A percentile compares a stretch with the other conserved stretches of the same genome.
phyloP scores from a whole-genome alignment of 1,284 basidiomycete genomes.

The Cryptococcus depauperatus region DNA sequence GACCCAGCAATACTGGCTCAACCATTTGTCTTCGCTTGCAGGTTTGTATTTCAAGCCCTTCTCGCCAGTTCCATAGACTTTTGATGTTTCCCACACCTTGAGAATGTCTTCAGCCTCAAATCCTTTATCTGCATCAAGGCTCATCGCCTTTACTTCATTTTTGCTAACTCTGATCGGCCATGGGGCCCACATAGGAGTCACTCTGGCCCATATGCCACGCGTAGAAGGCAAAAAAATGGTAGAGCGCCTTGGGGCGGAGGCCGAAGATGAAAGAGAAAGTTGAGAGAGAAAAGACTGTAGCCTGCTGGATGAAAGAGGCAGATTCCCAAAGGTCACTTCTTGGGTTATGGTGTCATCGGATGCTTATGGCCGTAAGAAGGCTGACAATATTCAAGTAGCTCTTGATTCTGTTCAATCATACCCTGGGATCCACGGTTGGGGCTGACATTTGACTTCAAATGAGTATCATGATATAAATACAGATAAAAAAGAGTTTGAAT shows the following conservation, averaged over 20 bases:
- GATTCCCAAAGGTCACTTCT: too few species aligned
- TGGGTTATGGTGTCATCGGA: too few species aligned
- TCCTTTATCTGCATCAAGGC: slow-evolving; percentile 51
- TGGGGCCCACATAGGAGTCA: slow-evolving; percentile 68
- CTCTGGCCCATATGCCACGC: slow-evolving; percentile 58
- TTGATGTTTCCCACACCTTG: slow-evolving; percentile 38
- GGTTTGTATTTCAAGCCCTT: slow-evolving; percentile 23
- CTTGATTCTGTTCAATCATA: too few species aligned
- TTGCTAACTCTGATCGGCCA: slow-evolving; percentile 75
- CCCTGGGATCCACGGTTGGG: too few species aligned
- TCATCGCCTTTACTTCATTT: slow-evolving; percentile 55
- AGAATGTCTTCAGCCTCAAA: slow-evolving; percentile 54
- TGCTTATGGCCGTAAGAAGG: too few species aligned
- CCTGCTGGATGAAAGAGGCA: background rate
- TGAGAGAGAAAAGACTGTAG: slow-evolving; percentile 27
- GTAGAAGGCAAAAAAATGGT: slow-evolving; percentile 48
- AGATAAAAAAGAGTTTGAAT: too few species aligned
- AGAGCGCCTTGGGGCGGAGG: slow-evolving; percentile 66
- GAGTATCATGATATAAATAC: too few species aligned
- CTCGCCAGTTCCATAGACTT: slow-evolving; percentile 11
- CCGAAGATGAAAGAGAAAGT: slow-evolving; percentile 45
- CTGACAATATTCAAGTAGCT: too few species aligned
- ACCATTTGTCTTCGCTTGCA: slow-evolving; percentile 51
- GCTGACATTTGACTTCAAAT: too few species aligned
- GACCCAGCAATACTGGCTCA: slow-evolving; percentile 56